phyloP scores from a whole-genome alignment of 148 eudicot species.

The Cornus florida region DNA sequence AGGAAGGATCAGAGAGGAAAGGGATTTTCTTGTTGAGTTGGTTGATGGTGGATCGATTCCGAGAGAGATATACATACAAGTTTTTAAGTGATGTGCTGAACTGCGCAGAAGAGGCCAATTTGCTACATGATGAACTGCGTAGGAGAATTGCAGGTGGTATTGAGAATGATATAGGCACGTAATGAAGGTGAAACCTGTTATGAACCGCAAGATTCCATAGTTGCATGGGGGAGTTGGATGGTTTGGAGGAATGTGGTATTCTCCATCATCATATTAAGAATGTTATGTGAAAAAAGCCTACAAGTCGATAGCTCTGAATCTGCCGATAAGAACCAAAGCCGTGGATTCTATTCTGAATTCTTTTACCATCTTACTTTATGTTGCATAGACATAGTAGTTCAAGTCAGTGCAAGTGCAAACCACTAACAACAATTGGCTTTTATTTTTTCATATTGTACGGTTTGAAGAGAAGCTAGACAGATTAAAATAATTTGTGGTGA shows the following conservation, averaged over 20 bases:
- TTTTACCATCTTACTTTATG: no score
- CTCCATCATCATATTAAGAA: neutral
- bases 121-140: conserved; percentile 43
- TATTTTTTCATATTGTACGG: no score
- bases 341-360: no score
- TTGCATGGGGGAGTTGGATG: conserved; percentile 11
- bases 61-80: conserved; percentile 76
- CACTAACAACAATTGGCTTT: no score
- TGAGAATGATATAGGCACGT: conserved; percentile 44
- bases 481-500: no score
- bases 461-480: no score
- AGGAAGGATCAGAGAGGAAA: conserved; percentile 62
- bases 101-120: conserved; percentile 35
- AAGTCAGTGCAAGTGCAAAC: no score
- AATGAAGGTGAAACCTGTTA: conserved; percentile 67
- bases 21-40: conserved; percentile 60
- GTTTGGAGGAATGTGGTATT: neutral
- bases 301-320: no score
- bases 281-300: neutral
- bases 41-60: conserved; percentile 68
- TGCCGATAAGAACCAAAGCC: no score
- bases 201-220: conserved; percentile 28
- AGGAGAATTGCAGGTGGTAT: conserved; percentile 60
- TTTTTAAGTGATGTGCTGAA: conserved; percentile 46
- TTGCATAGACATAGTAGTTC: no score